These are phyloP conservation scores for Triticum aestivum DNA, from an alignment of 176 grass and related monocot species.

Conservation along the genomic window IWGSC_CS_RefSeq_v2.1 NC_057808.1:463304845-463305344, in stretches of 20 bases:
- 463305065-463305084: background rate
- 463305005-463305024: conserved; percentile 92
- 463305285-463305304: background rate
- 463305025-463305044: conserved; percentile 93
- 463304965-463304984: conserved; percentile 64
- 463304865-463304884: conserved; percentile 87
- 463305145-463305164: conserved; percentile 8
- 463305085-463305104: background rate
- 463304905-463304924: conserved; percentile 40
- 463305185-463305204: conserved; percentile 15
- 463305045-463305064: conserved; percentile 44
- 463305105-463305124: background rate
- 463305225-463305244: conserved; percentile 7
- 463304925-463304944: background rate
- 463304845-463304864: conserved; percentile 86
- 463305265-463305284: conserved; percentile 23
- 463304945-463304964: conserved; percentile 54
- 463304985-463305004: conserved; percentile 81
- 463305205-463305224: conserved; percentile 41
- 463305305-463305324: conserved; percentile 27
- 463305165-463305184: background rate
- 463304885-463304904: conserved; percentile 99
- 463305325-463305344: conserved; percentile 13
- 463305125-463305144: background rate
- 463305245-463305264: conserved; percentile 13